Base-by-base conservation (phyloP, 2,329 filamentous ascomycete genomes). In the Fonsecaea erecta region DNA sequence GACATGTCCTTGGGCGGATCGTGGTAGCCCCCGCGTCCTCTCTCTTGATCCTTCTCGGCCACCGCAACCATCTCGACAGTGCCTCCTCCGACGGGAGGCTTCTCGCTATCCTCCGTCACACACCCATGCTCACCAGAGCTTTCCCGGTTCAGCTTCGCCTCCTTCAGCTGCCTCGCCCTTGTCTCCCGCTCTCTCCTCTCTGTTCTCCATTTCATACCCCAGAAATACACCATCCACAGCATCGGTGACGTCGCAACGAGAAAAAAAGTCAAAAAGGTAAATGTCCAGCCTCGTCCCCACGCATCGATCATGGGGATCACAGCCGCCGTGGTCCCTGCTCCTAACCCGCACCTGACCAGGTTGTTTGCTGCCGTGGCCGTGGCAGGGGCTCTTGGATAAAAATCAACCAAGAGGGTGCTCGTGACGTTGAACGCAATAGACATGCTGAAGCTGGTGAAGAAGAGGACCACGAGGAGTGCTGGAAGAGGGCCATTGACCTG, bases 291-390 rank as follows among this genome's bases (percentile, higher is more conserved):
- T 52, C 80, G 77, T 0, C 80, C 82, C 51, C 83, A 76, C 1
- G 71, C 74, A 58, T 81, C 74, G 6, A 85, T 78, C 73, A 86
- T 76, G 0, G 83, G 82, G 73, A 83, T 80, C 1, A 84, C 75
- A 11, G 81, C 78, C 21, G 80, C 82, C 0, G 83, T 84, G 0
- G 81, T 82, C 0, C 79, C 83, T 0, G 84, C 84, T 0, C 81
- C 84, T 34, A 84, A 77, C 1, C 85, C 68, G 66, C 84, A 86
- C 40, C 84, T 73, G 0, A 81, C 80, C 2, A 86, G 75, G 66
- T 86, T 86, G 26, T 85, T 70, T 52, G 80, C 82, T 0, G 84
- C 84, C 52, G 78, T 85, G 0, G 84, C 84, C 0, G 81, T 81
- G 0, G 84, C 84, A 62, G 81, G 82, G 9, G 75, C 74, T 12